These are phyloP conservation scores for Triangularia verruculosa DNA, from an alignment of 2,329 filamentous ascomycete genomes.

Conservation along the genomic window DNA sequence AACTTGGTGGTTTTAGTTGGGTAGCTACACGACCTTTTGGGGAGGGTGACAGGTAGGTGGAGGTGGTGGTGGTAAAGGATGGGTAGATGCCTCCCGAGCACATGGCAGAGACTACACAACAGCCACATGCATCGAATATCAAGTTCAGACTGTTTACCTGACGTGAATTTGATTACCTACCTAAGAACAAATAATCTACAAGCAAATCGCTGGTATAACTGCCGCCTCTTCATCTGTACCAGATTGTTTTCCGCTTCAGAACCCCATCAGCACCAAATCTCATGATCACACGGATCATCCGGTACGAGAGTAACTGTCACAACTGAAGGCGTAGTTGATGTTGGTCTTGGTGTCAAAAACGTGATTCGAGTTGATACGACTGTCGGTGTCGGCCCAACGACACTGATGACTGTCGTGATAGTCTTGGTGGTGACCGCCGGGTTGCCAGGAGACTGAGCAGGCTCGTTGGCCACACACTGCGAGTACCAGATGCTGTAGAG, in stretches of 20 bases:
- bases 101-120: neutral
- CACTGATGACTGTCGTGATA: slow-evolving; percentile 26
- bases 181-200: too few species aligned
- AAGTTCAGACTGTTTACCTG: too few species aligned
- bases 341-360: slow-evolving; percentile 19
- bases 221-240: too few species aligned
- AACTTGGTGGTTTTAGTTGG: neutral
- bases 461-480: slow-evolving; percentile 26
- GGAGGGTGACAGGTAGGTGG: neutral
- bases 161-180: too few species aligned
- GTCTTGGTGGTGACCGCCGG: slow-evolving; percentile 17
- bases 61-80: neutral
- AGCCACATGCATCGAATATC: neutral
- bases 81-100: neutral
- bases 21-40: neutral
- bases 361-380: slow-evolving; percentile 28
- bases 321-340: slow-evolving; percentile 13
- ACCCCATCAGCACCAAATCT: slow-evolving; percentile 16
- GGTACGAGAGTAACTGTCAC: slow-evolving; percentile 26
- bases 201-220: too few species aligned
- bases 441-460: neutral
- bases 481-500: slow-evolving; percentile 26
- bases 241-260: too few species aligned
- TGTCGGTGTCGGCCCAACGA: slow-evolving; percentile 24
- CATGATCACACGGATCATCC: slow-evolving; percentile 26